These are phyloP conservation scores for Trichoderma sp. DNA, from an alignment of 2,329 filamentous ascomycete genomes.

Conservation along the genomic window DNA sequence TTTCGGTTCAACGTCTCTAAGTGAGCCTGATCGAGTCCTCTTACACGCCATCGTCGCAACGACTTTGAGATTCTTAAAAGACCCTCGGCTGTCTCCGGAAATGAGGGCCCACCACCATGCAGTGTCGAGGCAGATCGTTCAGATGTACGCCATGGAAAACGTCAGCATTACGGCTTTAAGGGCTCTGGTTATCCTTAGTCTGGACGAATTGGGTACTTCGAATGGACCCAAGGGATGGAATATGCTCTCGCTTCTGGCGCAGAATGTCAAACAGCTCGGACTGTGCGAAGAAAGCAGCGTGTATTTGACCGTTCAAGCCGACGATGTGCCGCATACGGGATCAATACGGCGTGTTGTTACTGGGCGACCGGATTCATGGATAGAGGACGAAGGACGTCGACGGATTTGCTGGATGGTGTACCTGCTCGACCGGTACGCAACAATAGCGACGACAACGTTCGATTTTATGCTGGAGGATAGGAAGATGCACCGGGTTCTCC, in stretches of 20 bases:
- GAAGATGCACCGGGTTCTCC: slow-evolving; percentile 47
- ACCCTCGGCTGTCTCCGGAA: slow-evolving; percentile 44
- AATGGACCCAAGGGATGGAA: slow-evolving; percentile 51
- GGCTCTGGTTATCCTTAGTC: slow-evolving; percentile 47
- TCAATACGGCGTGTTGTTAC: slow-evolving; percentile 43
- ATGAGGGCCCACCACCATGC: slow-evolving; percentile 47
- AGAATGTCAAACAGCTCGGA: slow-evolving; percentile 46
- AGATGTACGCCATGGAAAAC: slow-evolving; percentile 49
- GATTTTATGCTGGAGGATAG: slow-evolving; percentile 49
- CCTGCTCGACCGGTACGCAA: slow-evolving; percentile 50
- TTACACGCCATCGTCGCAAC: slow-evolving; percentile 51
- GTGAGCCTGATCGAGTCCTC: slow-evolving; percentile 47
- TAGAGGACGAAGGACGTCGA: slow-evolving; percentile 50
- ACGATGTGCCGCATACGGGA: slow-evolving; percentile 41
- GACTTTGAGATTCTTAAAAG: slow-evolving; percentile 48
- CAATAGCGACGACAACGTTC: slow-evolving; percentile 47
- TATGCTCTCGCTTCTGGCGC: slow-evolving; percentile 45
- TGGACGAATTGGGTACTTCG: slow-evolving; percentile 49
- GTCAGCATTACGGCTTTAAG: slow-evolving; percentile 46
- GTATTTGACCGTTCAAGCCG: slow-evolving; percentile 41
- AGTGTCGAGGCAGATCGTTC: slow-evolving; percentile 45
- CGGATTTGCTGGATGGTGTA: slow-evolving; percentile 52
- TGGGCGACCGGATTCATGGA: slow-evolving; percentile 48
- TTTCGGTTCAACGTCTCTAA: slow-evolving; percentile 47
- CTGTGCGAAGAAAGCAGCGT: slow-evolving; percentile 47